Evolutionary conservation across 73 alveolate genomes (phyloP).

Genomic region (Stentor coeruleus): DNA sequence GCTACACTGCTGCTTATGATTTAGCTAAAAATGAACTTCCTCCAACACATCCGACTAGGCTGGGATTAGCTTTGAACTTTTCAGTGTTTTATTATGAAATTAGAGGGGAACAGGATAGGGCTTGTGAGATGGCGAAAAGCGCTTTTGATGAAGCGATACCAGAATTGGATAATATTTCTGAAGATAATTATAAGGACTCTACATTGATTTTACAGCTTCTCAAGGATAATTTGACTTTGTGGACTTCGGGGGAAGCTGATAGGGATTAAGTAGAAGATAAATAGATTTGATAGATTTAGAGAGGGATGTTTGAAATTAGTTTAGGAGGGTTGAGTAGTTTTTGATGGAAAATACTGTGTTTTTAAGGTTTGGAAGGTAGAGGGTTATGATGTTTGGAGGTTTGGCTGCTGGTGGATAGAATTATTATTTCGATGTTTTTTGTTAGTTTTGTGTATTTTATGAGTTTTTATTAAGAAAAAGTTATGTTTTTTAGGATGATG

Average conservation of each 20-base stretch:
- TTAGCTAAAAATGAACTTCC: conserved; percentile 44
- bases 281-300: too few species aligned
- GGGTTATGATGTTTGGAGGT: too few species aligned
- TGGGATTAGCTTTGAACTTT: conserved; percentile 76
- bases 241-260: background rate
- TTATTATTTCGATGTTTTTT: too few species aligned
- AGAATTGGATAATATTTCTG: conserved; percentile 48
- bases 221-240: conserved; percentile 35
- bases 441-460: too few species aligned
- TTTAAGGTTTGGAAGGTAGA: too few species aligned
- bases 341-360: too few species aligned
- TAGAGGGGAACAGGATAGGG: conserved; percentile 66
- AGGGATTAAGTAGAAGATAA: conserved; percentile 13
- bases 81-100: conserved; percentile 84
- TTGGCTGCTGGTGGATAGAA: too few species aligned
- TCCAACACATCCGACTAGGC: conserved; percentile 55
- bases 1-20: conserved; percentile 43
- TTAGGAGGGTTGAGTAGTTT: too few species aligned
- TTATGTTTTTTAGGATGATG: too few species aligned
- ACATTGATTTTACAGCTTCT: conserved; percentile 42
- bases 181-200: conserved; percentile 54
- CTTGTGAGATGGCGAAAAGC: conserved; percentile 65
- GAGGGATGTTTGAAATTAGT: too few species aligned
- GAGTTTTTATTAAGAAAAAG: too few species aligned
- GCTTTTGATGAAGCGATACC: conserved; percentile 55